Evolutionary conservation across 2,329 filamentous ascomycete species (phyloP).

Genomic region (Emydomyces testavorans): DNA sequence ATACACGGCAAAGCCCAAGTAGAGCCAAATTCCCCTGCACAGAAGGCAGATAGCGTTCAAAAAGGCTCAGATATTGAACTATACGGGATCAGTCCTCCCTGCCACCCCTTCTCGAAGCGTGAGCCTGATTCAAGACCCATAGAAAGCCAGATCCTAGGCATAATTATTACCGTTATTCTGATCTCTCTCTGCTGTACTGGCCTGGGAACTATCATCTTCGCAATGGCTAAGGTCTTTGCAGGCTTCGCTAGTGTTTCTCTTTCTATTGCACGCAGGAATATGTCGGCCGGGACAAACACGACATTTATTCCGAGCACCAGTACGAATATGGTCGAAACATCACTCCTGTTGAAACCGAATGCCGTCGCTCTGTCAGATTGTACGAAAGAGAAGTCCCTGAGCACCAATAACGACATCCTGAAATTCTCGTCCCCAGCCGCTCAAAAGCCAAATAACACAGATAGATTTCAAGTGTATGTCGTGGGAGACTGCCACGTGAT

Average conservation of each 20-base stretch:
- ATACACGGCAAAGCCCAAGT: slow-evolving; percentile 17
- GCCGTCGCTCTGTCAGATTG: background rate
- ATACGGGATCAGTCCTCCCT: background rate
- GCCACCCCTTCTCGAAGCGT: background rate
- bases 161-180: slow-evolving; percentile 22
- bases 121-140: background rate
- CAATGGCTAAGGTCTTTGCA: slow-evolving; percentile 21
- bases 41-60: background rate
- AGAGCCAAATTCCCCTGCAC: background rate
- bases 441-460: slow-evolving; percentile 23
- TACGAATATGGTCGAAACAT: background rate
- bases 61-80: background rate
- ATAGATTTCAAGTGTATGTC: slow-evolving; percentile 43
- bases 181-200: slow-evolving; percentile 26
- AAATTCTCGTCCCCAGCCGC: slow-evolving; percentile 19
- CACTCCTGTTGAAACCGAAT: background rate
- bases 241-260: slow-evolving; percentile 20
- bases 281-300: background rate
- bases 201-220: slow-evolving; percentile 20
- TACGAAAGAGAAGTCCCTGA: slow-evolving; percentile 14
- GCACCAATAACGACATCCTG: slow-evolving; percentile 21
- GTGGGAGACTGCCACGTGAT: slow-evolving; percentile 44
- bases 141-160: slow-evolving; percentile 11
- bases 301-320: slow-evolving; percentile 12
- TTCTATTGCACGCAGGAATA: slow-evolving; percentile 10